These are phyloP conservation scores for Debaryomyces coudertii DNA, from an alignment of 1,139 yeast genomes.

Conservation along the genomic window DNA sequence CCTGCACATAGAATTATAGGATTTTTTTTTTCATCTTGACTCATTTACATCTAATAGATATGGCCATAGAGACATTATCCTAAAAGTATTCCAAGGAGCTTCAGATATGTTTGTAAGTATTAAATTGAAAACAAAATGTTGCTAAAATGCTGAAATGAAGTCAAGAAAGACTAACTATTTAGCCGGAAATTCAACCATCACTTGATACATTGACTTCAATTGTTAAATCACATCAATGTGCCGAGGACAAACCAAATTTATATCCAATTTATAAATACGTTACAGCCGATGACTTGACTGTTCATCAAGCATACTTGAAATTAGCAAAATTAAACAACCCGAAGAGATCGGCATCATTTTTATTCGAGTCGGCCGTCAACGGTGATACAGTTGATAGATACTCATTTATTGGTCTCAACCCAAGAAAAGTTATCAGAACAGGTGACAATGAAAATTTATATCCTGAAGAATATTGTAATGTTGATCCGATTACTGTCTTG, in stretches of 20 bases:
- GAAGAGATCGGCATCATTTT: conserved; percentile 68
- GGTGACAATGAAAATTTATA: conserved; percentile 51
- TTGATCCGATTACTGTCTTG: conserved; percentile 77
- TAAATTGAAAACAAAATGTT: background rate
- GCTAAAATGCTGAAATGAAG: background rate
- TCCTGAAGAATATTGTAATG: conserved; percentile 42
- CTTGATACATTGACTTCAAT: conserved; percentile 51
- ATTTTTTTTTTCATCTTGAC: conserved; percentile 10
- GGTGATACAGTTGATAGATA: conserved; percentile 90
- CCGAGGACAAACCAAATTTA: conserved; percentile 50
- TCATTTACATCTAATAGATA: background rate
- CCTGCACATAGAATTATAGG: conserved; percentile 9
- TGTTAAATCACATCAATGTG: conserved; percentile 41
- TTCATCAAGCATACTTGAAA: conserved; percentile 87
- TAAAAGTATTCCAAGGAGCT: background rate
- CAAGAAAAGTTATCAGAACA: conserved; percentile 78
- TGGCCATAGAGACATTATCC: background rate
- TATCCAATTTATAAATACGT: conserved; percentile 81
- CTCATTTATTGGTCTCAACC: conserved; percentile 86
- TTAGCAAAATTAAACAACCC: conserved; percentile 70
- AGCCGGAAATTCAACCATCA: conserved; percentile 62
- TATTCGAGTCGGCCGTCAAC: conserved; percentile 84
- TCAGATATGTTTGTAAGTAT: conserved; percentile 17
- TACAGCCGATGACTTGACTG: conserved; percentile 77
- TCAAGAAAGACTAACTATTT: conserved; percentile 16